Percentiles rank a stretch among this genome's conserved stretches.
Evolutionary conservation across 495 filamentous ascomycete species (phyloP).

Genomic region (Xylaria palmicola): DNA sequence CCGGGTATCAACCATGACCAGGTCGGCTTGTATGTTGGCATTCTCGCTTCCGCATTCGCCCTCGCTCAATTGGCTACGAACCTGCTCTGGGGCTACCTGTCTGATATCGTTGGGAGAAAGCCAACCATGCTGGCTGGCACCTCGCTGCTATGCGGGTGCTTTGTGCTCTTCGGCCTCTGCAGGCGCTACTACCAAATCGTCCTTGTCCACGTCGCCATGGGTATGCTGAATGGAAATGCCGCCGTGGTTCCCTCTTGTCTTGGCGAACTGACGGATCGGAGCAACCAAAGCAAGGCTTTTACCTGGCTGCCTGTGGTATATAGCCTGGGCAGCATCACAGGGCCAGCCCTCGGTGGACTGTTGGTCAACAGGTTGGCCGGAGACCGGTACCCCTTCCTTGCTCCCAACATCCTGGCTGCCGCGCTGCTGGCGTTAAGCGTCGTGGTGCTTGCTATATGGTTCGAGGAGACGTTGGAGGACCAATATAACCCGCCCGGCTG

Average conservation of each 20-base stretch:
- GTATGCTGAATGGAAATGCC: slow-evolving; percentile 86
- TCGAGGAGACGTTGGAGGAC: slow-evolving; percentile 88
- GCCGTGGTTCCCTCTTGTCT: slow-evolving; percentile 86
- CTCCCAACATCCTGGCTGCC: slow-evolving; percentile 77
- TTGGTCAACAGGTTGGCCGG: slow-evolving; percentile 57
- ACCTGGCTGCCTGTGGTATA: slow-evolving; percentile 92
- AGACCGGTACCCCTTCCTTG: slow-evolving; percentile 77
- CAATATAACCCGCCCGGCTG: slow-evolving; percentile 59
- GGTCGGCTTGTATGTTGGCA: slow-evolving; percentile 85
- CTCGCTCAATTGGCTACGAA: slow-evolving; percentile 89
- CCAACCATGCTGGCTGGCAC: slow-evolving; percentile 90
- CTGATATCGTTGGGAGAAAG: slow-evolving; percentile 87
- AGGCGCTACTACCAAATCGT: slow-evolving; percentile 78
- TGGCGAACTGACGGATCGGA: slow-evolving; percentile 91
- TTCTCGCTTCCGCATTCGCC: slow-evolving; percentile 87
- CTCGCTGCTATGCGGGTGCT: slow-evolving; percentile 73
- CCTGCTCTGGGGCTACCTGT: slow-evolving; percentile 91
- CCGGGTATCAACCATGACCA: slow-evolving; percentile 68
- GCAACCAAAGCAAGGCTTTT: slow-evolving; percentile 89
- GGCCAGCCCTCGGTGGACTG: slow-evolving; percentile 84
- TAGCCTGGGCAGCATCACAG: slow-evolving; percentile 88
- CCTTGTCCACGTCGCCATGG: slow-evolving; percentile 83
- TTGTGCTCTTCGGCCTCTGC: slow-evolving; percentile 86
- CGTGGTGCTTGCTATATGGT: slow-evolving; percentile 67
- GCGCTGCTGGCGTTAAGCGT: slow-evolving; percentile 71